Evolutionary conservation across 23 red algal species (phyloP).

Genomic region (Agarophyton chilense): DNA sequence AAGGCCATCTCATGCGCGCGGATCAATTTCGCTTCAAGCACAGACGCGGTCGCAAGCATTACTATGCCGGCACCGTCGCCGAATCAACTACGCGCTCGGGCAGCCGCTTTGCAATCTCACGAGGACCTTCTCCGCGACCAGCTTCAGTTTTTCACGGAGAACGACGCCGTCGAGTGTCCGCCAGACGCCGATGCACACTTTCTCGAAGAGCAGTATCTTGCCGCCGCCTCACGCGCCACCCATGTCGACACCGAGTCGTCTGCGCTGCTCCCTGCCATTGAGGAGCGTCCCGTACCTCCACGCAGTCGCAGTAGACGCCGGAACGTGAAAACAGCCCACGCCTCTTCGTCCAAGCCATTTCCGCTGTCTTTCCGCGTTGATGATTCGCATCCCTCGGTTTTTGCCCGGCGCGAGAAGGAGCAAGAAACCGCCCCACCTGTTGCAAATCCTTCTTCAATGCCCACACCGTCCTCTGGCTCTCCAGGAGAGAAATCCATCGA

Average conservation of each 20-base stretch:
- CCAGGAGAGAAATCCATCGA: neutral
- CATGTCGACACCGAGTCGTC: neutral
- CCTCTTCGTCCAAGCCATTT: neutral
- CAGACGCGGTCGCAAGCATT: no score
- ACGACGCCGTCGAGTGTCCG: neutral
- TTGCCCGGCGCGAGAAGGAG: neutral
- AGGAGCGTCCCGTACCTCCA: conserved; percentile 8
- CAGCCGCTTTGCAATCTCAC: neutral
- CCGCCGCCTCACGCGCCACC: neutral
- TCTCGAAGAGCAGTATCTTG: conserved; percentile 20
- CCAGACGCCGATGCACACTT: neutral
- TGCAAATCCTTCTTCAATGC: neutral
- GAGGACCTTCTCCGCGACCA: conserved; percentile 13
- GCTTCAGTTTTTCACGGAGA: conserved; percentile 5
- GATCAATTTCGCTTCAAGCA: no score
- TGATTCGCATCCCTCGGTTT: neutral
- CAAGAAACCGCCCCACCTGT: neutral
- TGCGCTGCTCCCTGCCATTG: conserved; percentile 20
- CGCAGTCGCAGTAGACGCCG: neutral
- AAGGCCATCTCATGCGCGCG: no score
- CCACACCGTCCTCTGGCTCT: neutral
- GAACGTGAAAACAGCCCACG: neutral
- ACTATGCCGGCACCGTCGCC: conserved; percentile 11
- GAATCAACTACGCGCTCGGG: neutral
- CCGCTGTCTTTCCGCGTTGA: neutral